Percentiles rank a stretch among this genome's conserved stretches.
Conservation (phyloP, 805 yeast species). For the Wickerhamiella slavikovae region DNA sequence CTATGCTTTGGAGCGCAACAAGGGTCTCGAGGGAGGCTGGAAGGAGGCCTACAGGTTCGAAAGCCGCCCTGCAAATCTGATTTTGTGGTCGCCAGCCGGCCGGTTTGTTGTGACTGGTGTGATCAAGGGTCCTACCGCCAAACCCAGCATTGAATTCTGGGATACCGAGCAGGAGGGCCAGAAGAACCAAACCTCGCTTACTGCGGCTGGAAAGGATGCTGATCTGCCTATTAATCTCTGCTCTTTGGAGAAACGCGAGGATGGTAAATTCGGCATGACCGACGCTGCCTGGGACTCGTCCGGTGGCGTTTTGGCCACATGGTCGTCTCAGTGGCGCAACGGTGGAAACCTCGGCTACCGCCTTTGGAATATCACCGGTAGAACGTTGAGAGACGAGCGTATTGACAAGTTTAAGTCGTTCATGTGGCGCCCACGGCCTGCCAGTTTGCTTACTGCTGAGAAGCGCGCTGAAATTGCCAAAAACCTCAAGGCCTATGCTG, state of each 20-base stretch:
- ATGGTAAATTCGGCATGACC: conserved; percentile 42
- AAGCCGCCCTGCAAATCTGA: conserved; percentile 47
- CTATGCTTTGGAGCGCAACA: conserved; percentile 55
- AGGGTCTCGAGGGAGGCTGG: conserved; percentile 36
- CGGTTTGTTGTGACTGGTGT: conserved; percentile 47
- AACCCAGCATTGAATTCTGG: conserved; percentile 52
- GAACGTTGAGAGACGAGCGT: conserved; percentile 48
- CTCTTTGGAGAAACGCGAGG: conserved; percentile 41
- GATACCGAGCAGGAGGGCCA: conserved; percentile 52
- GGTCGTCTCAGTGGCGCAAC: conserved; percentile 76
- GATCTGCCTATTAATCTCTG: conserved; percentile 38
- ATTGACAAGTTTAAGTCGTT: conserved; percentile 74
- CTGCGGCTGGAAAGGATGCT: conserved; percentile 21
- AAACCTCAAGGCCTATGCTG: conserved; percentile 73
- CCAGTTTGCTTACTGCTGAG: conserved; percentile 46
- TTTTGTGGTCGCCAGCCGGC: conserved; percentile 84
- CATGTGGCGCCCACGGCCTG: conserved; percentile 96
- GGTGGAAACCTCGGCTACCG: conserved; percentile 73
- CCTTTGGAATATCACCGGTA: conserved; percentile 70
- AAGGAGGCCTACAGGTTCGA: conserved; percentile 34
- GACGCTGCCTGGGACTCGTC: conserved; percentile 88
- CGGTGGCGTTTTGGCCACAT: conserved; percentile 73
- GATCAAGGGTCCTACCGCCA: conserved; percentile 27
- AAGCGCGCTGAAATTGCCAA: conserved; percentile 80
- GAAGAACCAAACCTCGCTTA: conserved; percentile 9